Base-by-base conservation (phyloP, 306 rosid genomes). In the Betula pendula region DNA sequence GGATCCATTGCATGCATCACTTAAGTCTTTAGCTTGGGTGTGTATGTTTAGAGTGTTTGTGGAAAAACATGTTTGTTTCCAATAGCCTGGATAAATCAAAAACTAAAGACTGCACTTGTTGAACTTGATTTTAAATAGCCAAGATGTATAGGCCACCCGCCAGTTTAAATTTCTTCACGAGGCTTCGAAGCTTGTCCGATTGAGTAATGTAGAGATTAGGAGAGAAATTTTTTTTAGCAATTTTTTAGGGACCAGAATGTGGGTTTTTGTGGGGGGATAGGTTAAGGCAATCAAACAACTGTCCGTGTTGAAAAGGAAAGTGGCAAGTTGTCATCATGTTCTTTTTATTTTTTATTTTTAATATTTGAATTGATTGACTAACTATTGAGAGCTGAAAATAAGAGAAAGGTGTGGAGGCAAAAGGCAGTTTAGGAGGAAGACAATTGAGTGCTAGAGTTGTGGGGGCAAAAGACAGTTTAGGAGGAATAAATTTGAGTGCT, bases 101-200 rank as follows among this genome's bases (percentile, higher is more conserved):
- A n/a, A n/a, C n/a, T n/a, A n/a, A n/a, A n/a, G n/a, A n/a, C n/a
- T n/a, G n/a, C n/a, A n/a, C n/a, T n/a, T n/a, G n/a, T n/a, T n/a
- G n/a, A n/a, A n/a, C n/a, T n/a, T n/a, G n/a, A n/a, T n/a, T n/a
- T n/a, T n/a, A n/a, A n/a, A n/a, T n/a, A n/a, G n/a, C n/a, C n/a
- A n/a, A n/a, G n/a, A n/a, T n/a, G n/a, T n/a, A n/a, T n/a, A n/a
- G n/a, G 89, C 91, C 87, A 27, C 80, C 91, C 6, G 79, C 86
- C 0, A 85, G 85, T 75, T 58, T 87, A 50, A 87, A 87, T 78
- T 87, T 87, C 77, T 87, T 87, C 81, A 79, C 85, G 25, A 78
- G 91, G 60, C 92, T 92, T 68, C 96, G 97, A 25, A 92, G 97
- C 76, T 85, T 92, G 68, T 92, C 97, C 2, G 97, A 95, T 84